Conservation (phyloP, 2,329 filamentous ascomycete genomes). For the Fragosphaeria purpurea region DNA sequence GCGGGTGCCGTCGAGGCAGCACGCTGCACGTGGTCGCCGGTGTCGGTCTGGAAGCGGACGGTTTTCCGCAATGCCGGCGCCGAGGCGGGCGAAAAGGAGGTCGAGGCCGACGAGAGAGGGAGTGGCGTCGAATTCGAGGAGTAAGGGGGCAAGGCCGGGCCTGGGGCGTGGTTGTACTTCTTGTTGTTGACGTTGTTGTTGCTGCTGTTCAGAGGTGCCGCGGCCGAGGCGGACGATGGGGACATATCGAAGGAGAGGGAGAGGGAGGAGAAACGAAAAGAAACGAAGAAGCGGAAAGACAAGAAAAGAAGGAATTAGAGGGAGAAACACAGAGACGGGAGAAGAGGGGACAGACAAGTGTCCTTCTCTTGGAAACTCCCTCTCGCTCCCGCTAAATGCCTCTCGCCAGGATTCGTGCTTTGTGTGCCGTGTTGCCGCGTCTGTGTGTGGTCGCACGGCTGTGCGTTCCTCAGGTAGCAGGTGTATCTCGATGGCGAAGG, state of each 20-base stretch:
- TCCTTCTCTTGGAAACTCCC: conserved; percentile 9
- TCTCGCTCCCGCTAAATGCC: conserved; percentile 6
- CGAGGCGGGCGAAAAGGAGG: neutral
- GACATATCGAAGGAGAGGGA: conserved; percentile 6
- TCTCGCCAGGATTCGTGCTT: neutral
- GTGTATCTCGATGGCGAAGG: neutral
- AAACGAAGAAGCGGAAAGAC: too few species aligned
- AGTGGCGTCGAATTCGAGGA: neutral
- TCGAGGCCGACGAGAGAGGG: neutral
- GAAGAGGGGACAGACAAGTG: conserved; percentile 8
- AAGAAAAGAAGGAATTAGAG: too few species aligned
- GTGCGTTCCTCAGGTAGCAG: too few species aligned
- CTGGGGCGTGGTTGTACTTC: neutral
- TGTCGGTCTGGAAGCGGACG: conserved; percentile 11
- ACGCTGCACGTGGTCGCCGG: neutral
- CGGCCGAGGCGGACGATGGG: conserved; percentile 1
- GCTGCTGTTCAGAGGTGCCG: conserved; percentile 1
- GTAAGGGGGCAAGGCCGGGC: neutral
- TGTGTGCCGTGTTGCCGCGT: neutral
- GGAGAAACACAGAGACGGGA: conserved; percentile 7
- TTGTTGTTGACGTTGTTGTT: neutral
- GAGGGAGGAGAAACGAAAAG: neutral
- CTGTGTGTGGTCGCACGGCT: too few species aligned
- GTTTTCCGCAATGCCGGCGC: conserved; percentile 10
- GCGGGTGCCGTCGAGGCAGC: too few species aligned